These are phyloP conservation scores for Yarrowia hollandica DNA, from an alignment of 805 yeast genomes.

Conservation along the genomic window DNA sequence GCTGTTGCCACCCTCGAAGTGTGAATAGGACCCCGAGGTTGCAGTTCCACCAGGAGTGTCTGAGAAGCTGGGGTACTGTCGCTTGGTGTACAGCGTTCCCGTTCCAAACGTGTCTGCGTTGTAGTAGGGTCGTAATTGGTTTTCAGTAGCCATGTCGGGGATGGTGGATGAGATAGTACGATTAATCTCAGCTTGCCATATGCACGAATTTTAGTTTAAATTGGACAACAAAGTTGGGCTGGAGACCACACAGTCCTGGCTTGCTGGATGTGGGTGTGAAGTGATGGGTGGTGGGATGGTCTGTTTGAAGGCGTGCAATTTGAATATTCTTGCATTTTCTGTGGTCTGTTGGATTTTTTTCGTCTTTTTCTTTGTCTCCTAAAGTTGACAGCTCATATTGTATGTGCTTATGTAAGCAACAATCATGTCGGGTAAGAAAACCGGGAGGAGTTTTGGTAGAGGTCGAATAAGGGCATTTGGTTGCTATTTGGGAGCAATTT, in stretches of 20 bases:
- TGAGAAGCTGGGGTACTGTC: constrained; percentile 33
- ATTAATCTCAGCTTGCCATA: constrained; percentile 19
- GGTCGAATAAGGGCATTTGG: too few relatives aligned
- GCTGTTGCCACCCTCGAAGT: constrained; percentile 30
- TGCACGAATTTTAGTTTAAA: constrained; percentile 14
- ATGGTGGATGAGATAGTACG: constrained; percentile 2
- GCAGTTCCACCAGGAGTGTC: constrained; percentile 10
- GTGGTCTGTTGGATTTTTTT: background rate
- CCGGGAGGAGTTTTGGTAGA: too few relatives aligned
- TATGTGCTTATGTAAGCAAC: too few relatives aligned
- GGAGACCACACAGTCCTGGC: too few relatives aligned
- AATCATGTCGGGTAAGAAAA: too few relatives aligned
- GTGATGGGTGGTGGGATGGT: background rate
- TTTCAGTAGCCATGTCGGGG: constrained; percentile 14
- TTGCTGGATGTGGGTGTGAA: background rate
- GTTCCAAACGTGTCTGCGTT: constrained; percentile 63
- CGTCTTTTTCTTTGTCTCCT: too few relatives aligned
- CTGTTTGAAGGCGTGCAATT: background rate
- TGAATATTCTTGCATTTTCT: background rate
- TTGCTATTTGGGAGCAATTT: too few relatives aligned
- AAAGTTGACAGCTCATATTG: too few relatives aligned
- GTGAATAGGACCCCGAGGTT: constrained; percentile 32
- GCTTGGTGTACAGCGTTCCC: constrained; percentile 37
- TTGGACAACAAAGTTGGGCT: background rate
- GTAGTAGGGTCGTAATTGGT: constrained; percentile 61